phyloP scores from a whole-genome alignment of 306 rosid species.

The Trifolium fragiferum region DNA sequence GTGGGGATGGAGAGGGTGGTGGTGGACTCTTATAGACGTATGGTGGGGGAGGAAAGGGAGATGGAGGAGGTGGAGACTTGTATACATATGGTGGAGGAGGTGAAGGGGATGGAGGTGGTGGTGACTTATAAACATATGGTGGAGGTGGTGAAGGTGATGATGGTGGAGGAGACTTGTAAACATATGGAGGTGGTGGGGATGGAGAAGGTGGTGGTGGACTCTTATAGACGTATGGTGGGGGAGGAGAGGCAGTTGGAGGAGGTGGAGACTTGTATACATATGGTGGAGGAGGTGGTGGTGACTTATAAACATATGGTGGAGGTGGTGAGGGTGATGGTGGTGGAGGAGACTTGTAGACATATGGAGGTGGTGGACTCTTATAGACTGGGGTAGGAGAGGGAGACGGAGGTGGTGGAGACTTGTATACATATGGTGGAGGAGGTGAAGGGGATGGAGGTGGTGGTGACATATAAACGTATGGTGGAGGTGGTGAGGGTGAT shows the following conservation, averaged over 20 bases:
- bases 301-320: slow-evolving; percentile 22
- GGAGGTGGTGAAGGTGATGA: neutral
- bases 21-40: too few relatives aligned
- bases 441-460: neutral
- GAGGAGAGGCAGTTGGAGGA: too few relatives aligned
- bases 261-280: too few relatives aligned
- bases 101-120: neutral
- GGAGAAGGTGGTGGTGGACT: neutral
- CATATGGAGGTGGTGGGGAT: neutral
- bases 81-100: neutral
- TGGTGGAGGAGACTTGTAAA: slow-evolving; percentile 5
- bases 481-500: neutral
- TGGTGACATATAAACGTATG: neutral
- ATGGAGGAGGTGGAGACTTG: neutral
- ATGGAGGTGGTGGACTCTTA: neutral
- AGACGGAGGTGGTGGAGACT: neutral
- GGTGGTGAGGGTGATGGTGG: neutral
- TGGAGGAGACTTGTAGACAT: too few relatives aligned
- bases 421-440: too few relatives aligned
- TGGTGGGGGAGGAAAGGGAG: neutral
- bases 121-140: slow-evolving; percentile 23
- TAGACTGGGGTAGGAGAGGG: neutral
- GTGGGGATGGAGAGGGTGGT: too few relatives aligned
- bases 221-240: too few relatives aligned
- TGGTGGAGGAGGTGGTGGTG: neutral